These are phyloP conservation scores for Trichoderma lentiforme DNA, from an alignment of 2,329 filamentous ascomycete genomes.

Conservation along the genomic window DNA sequence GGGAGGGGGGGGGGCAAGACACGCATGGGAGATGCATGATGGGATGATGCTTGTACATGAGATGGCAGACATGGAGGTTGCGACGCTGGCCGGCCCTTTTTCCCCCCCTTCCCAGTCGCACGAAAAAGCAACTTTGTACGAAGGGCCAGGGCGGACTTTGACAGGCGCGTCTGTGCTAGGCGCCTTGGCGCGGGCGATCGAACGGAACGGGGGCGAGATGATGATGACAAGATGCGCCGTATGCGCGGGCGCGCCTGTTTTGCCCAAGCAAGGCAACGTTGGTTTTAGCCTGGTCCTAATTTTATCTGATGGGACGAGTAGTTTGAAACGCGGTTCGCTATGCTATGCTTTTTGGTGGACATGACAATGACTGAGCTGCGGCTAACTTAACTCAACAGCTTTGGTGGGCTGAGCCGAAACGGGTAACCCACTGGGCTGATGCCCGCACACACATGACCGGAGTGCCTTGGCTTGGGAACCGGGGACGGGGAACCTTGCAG, in stretches of 20 bases:
- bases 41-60: background rate
- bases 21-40: constrained; percentile 9
- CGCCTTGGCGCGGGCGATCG: constrained; percentile 15
- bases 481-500: constrained; percentile 8
- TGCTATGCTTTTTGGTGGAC: background rate
- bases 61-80: background rate
- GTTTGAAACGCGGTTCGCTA: background rate
- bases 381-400: background rate
- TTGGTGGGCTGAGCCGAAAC: background rate
- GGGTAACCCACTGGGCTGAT: constrained; percentile 4
- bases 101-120: background rate
- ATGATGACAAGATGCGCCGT: background rate
- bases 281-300: background rate
- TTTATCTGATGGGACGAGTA: background rate
- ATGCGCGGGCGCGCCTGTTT: constrained; percentile 8
- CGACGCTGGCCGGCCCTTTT: background rate
- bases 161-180: constrained; percentile 10
- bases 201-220: constrained; percentile 1
- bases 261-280: background rate
- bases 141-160: background rate
- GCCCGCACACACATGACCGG: background rate
- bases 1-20: background rate
- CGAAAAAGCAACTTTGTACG: background rate
- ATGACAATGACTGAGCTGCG: background rate
- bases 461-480: background rate